A percentile compares a stretch with the other conserved stretches of the same genome.
phyloP scores from a whole-genome alignment of 2,329 filamentous ascomycete species.

The Ilyonectria sp. region DNA sequence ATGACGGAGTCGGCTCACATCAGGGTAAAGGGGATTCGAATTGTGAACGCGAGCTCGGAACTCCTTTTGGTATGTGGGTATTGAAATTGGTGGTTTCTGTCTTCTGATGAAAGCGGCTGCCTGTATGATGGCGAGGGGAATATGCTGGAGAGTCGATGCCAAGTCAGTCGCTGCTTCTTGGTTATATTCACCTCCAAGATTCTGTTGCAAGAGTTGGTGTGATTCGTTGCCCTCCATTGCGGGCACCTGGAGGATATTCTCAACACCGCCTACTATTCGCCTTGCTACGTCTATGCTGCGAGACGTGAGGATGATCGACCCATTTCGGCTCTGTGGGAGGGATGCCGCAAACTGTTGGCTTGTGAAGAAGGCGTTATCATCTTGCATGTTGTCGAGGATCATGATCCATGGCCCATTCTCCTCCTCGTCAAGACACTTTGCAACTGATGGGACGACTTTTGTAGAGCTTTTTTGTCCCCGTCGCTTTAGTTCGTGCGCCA shows the following conservation, averaged over 20 bases:
- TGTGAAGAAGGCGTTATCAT: slow-evolving; percentile 10
- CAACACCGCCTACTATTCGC: neutral
- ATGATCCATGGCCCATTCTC: slow-evolving; percentile 15
- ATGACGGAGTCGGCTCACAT: neutral
- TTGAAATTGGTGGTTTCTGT: neutral
- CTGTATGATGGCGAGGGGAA: slow-evolving; percentile 19
- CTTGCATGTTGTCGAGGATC: slow-evolving; percentile 20
- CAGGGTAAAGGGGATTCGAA: neutral
- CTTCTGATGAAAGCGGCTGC: slow-evolving; percentile 5
- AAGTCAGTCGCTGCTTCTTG: neutral
- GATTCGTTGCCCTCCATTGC: slow-evolving; percentile 8
- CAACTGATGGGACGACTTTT: slow-evolving; percentile 8
- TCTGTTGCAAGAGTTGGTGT: neutral
- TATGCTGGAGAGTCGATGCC: neutral
- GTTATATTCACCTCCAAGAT: neutral
- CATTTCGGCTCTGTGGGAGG: slow-evolving; percentile 4
- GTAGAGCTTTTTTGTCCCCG: slow-evolving; percentile 6
- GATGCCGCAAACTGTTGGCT: neutral
- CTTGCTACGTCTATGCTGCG: neutral
- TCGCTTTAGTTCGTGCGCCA: slow-evolving; percentile 17
- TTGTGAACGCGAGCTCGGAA: no score
- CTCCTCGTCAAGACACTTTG: slow-evolving; percentile 11
- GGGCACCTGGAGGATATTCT: neutral
- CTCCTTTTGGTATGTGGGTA: neutral
- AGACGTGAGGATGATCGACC: slow-evolving; percentile 14